phyloP scores from a whole-genome alignment of 768 basidiomycete genomes.

The Obba rivulosa region DNA sequence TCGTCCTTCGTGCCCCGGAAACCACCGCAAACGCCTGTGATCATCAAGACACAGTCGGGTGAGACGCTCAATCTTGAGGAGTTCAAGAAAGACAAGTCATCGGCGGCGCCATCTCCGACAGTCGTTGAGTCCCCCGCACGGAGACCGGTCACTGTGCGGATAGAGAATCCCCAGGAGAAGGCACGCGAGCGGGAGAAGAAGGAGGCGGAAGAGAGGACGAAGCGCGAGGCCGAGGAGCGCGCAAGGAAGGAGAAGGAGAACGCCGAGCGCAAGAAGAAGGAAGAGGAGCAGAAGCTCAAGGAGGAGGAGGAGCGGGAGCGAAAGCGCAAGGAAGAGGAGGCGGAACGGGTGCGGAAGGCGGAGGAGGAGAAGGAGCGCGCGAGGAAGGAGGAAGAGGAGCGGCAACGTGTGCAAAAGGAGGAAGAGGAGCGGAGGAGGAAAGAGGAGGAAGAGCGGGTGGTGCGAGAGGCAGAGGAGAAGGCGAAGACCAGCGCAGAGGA shows the following conservation, averaged over 20 bases:
- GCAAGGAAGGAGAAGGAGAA: slow-evolving; percentile 32
- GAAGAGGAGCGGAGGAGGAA: slow-evolving; percentile 25
- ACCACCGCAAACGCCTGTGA: slow-evolving; percentile 40
- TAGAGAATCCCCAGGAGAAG: slow-evolving; percentile 60
- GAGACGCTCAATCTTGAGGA: slow-evolving; percentile 55
- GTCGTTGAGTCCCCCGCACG: slow-evolving; percentile 34
- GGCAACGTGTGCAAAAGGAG: slow-evolving; percentile 22
- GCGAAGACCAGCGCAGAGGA: slow-evolving; percentile 29
- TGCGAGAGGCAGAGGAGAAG: slow-evolving; percentile 27
- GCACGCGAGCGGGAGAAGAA: slow-evolving; percentile 21
- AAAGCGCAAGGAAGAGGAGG: slow-evolving; percentile 38
- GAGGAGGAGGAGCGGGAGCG: slow-evolving; percentile 40
- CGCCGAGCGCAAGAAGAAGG: slow-evolving; percentile 29
- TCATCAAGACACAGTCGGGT: slow-evolving; percentile 60
- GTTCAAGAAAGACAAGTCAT: slow-evolving; percentile 43
- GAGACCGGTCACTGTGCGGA: slow-evolving; percentile 39
- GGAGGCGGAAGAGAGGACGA: slow-evolving; percentile 27
- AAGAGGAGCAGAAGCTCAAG: slow-evolving; percentile 33
- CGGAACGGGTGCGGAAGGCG: slow-evolving; percentile 24
- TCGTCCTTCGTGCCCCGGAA: slow-evolving; percentile 57
- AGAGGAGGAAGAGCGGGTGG: slow-evolving; percentile 33
- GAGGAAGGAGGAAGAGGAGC: slow-evolving; percentile 32
- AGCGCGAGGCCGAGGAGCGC: slow-evolving; percentile 49
- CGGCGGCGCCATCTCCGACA: slow-evolving; percentile 33
- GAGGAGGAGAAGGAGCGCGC: slow-evolving; percentile 37